Base-by-base conservation (phyloP, 768 basidiomycete species). In the Rubroboletus satanas region DNA sequence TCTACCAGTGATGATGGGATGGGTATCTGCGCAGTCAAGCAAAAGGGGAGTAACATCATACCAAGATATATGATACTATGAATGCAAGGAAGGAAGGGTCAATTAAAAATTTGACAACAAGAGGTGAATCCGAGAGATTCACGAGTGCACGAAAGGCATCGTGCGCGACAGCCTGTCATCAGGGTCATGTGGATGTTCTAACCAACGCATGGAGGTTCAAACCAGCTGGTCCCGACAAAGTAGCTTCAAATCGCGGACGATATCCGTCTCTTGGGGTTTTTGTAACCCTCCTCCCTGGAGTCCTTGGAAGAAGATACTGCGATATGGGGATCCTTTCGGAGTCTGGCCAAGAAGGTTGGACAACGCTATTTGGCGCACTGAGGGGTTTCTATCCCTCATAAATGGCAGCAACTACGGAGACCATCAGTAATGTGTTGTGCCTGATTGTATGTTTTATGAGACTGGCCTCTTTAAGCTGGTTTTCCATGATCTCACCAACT, bases 131-230 rank as follows among this genome's bases (percentile, higher is more conserved):
- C 3, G 93, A 90, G 33, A 98, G 80, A 73, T 98, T 98, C 68
- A 98, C 86, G 47, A 98, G 78, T 3, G 94, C 93, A 57, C 90
- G 84, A 69, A 98, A 89, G 3, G 96, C 96, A 75, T 97, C 94
- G 63, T 98, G 96, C 1, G 96, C 91, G 48, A 93, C 83, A 53
- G 85, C 83, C 93, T 97, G 63, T 35, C 29, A 39, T 49, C 29
- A 10, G 49, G 23, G 56, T 60, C 50, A 65, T 54, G 68, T 45
- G 64, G 58, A 45, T 39, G 42, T 35, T 52, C 31, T 38, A 38
- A 56, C 28, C 1, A 37, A 42, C 32, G 36, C 49, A 68, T 80
- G 46, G 60, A 88, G n/a, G 31, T 4, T 42, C 66, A 35, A 61
- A 69, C 94, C 49, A 92, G 79, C 67, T 92, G 90, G 72, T 98